Conservation (phyloP, 2,329 filamentous ascomycete species). For the Meredithiella fracta region DNA sequence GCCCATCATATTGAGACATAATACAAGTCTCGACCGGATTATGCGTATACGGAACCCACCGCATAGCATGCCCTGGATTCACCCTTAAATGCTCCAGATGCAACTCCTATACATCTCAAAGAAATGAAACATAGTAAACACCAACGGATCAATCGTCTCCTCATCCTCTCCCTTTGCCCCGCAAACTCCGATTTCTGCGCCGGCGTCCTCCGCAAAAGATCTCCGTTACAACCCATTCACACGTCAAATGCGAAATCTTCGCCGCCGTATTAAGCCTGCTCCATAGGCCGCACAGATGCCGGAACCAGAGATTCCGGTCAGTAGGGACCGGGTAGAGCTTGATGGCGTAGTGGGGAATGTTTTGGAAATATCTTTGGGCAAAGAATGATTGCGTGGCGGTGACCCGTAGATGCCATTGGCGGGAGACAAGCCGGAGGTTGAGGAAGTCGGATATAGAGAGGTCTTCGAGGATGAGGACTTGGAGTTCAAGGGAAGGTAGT, state of each 20-base stretch:
- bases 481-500: slow-evolving; percentile 41
- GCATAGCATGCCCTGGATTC: slow-evolving; percentile 34
- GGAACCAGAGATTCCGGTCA: slow-evolving; percentile 33
- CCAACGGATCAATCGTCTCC: slow-evolving; percentile 44
- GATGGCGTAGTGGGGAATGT: slow-evolving; percentile 43
- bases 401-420: slow-evolving; percentile 42
- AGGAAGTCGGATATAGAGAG: slow-evolving; percentile 45
- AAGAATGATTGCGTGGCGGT: slow-evolving; percentile 45
- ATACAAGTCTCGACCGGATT: slow-evolving; percentile 47
- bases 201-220: slow-evolving; percentile 45
- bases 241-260: slow-evolving; percentile 45
- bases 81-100: slow-evolving; percentile 40
- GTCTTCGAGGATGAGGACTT: slow-evolving; percentile 44
- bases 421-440: slow-evolving; percentile 40
- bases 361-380: slow-evolving; percentile 43
- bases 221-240: slow-evolving; percentile 48
- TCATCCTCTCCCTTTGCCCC: slow-evolving; percentile 46
- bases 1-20: slow-evolving; percentile 48
- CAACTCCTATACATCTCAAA: slow-evolving; percentile 47
- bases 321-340: slow-evolving; percentile 41
- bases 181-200: slow-evolving; percentile 40
- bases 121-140: slow-evolving; percentile 52
- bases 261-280: slow-evolving; percentile 48
- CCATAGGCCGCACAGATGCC: slow-evolving; percentile 48
- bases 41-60: slow-evolving; percentile 36